Evolutionary conservation across 2,329 filamentous ascomycete species (phyloP).

Genomic region (Penicillium sp.): DNA sequence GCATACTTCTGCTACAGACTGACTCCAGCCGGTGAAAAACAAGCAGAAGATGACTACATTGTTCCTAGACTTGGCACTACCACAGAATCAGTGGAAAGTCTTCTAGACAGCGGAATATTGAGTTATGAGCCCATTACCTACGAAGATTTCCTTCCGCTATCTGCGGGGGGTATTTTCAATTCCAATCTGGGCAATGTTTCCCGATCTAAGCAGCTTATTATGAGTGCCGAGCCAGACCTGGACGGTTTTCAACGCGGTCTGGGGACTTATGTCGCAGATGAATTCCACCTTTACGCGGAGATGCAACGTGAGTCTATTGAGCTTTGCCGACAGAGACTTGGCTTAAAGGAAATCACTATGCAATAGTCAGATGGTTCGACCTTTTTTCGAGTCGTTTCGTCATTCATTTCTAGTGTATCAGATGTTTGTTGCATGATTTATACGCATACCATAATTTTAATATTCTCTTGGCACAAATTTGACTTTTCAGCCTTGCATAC

Average conservation of each 20-base stretch:
- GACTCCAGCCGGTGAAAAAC: slow-evolving; percentile 14
- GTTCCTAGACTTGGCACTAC: neutral
- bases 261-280: slow-evolving; percentile 26
- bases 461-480: neutral
- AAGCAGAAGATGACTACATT: neutral
- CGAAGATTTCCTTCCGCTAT: slow-evolving; percentile 60
- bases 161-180: slow-evolving; percentile 58
- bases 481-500: neutral
- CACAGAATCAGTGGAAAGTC: slow-evolving; percentile 26
- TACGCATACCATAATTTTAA: neutral
- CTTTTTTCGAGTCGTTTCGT: neutral
- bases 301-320: slow-evolving; percentile 31
- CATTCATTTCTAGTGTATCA: neutral
- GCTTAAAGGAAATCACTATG: slow-evolving; percentile 7
- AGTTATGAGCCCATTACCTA: slow-evolving; percentile 54
- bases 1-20: slow-evolving; percentile 47
- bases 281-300: slow-evolving; percentile 32
- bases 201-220: slow-evolving; percentile 27
- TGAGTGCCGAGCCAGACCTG: slow-evolving; percentile 30
- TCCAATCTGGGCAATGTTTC: slow-evolving; percentile 44
- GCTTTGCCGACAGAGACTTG: slow-evolving; percentile 24
- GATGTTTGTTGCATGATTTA: neutral
- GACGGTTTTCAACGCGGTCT: slow-evolving; percentile 32
- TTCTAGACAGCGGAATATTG: slow-evolving; percentile 41
- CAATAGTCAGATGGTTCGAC: neutral